A percentile compares a stretch with the other conserved stretches of the same genome.
phyloP scores from a whole-genome alignment of 2,329 filamentous ascomycete genomes.

The Ophiostoma tasmaniense region DNA sequence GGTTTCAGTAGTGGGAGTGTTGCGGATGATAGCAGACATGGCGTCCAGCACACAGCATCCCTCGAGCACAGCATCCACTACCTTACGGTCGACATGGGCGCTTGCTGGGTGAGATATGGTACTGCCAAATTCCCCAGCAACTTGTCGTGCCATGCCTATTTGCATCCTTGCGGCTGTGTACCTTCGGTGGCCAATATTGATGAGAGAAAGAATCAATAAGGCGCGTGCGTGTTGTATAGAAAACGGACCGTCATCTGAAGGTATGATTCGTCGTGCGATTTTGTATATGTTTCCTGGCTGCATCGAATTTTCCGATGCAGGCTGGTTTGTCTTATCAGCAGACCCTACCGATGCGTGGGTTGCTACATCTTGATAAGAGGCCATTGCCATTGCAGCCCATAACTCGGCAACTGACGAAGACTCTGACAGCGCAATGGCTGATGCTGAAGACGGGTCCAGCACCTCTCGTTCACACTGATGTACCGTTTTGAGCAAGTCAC shows the following conservation, averaged over 20 bases:
- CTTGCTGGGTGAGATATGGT: background rate
- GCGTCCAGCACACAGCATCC: constrained; percentile 57
- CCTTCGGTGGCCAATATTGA: constrained; percentile 53
- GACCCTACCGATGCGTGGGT: constrained; percentile 11
- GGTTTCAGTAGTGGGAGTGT: background rate
- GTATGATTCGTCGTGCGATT: constrained; percentile 42
- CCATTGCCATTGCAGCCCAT: constrained; percentile 52
- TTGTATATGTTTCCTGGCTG: constrained; percentile 37
- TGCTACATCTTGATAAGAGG: constrained; percentile 43
- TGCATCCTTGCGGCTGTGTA: constrained; percentile 53
- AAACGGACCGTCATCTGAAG: constrained; percentile 38
- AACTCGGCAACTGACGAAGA: constrained; percentile 34
- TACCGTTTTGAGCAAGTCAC: constrained; percentile 46
- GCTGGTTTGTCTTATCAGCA: too few relatives aligned
- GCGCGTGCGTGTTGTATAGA: constrained; percentile 47
- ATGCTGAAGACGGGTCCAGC: background rate
- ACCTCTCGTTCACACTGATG: constrained; percentile 30
- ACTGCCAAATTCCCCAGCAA: constrained; percentile 26
- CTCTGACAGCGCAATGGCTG: background rate
- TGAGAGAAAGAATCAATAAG: constrained; percentile 50
- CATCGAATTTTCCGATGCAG: background rate
- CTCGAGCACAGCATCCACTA: constrained; percentile 31
- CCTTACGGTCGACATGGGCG: too few relatives aligned
- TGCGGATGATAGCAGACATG: constrained; percentile 34
- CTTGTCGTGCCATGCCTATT: constrained; percentile 54